These are phyloP conservation scores for Mycena metata DNA, from an alignment of 768 basidiomycete genomes.

Conservation along the genomic window DNA sequence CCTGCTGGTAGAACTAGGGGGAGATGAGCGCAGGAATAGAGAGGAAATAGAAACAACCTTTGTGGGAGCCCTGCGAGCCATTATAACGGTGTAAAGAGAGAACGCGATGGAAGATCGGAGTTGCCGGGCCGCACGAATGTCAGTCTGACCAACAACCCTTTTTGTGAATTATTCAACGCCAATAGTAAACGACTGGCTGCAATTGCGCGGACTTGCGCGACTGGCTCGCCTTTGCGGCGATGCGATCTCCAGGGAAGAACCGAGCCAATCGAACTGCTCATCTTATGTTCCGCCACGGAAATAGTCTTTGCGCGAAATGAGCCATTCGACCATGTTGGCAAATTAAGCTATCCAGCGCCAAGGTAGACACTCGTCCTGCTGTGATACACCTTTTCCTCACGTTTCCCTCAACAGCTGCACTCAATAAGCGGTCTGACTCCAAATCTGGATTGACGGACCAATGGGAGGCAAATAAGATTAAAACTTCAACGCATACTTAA, in stretches of 20 bases:
- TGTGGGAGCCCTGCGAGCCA: constrained; percentile 18
- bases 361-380: constrained; percentile 2
- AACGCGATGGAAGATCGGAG: too few relatives aligned
- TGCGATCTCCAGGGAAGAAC: not conserved
- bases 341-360: constrained; percentile 19
- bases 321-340: constrained; percentile 8
- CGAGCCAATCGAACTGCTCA: constrained; percentile 15
- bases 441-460: not conserved
- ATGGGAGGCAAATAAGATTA: too few relatives aligned
- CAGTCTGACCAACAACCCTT: too few relatives aligned
- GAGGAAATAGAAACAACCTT: constrained; percentile 13
- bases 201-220: constrained; percentile 13
- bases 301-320: not conserved
- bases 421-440: not conserved
- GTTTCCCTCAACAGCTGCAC: not conserved
- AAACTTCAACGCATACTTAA: too few relatives aligned
- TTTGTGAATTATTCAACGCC: too few relatives aligned
- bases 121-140: too few relatives aligned
- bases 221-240: constrained; percentile 8
- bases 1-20: constrained; percentile 74
- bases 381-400: not conserved
- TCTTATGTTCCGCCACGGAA: not conserved
- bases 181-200: not conserved
- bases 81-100: too few relatives aligned
- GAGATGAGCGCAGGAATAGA: not conserved